A percentile compares a stretch with the other conserved stretches of the same genome.
These are phyloP conservation scores for Nasturtium officinale DNA, from an alignment of 345 rosid genomes.

Conservation along the genomic window DNA sequence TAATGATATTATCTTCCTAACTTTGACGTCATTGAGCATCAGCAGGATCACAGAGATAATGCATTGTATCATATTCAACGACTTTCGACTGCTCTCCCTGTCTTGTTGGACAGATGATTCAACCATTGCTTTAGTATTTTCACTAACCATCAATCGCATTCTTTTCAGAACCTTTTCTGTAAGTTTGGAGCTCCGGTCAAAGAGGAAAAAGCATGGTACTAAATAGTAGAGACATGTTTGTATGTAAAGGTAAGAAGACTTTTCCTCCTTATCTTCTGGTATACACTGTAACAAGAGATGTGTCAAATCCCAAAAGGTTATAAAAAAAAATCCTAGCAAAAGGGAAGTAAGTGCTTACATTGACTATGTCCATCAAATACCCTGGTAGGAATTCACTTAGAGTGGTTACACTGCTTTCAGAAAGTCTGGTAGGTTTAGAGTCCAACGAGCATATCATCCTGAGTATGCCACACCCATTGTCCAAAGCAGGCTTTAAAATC, in stretches of 20 bases:
- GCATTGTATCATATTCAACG: constrained; percentile 45
- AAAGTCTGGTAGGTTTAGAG: constrained; percentile 69
- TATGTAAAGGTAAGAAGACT: constrained; percentile 27
- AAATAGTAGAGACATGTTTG: constrained; percentile 49
- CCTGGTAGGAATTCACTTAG: constrained; percentile 57
- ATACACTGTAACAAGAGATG: constrained; percentile 52
- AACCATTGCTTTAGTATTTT: constrained; percentile 37
- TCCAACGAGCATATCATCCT: constrained; percentile 64
- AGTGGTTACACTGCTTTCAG: constrained; percentile 55
- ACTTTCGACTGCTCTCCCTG: constrained; percentile 30
- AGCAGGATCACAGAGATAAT: constrained; percentile 56
- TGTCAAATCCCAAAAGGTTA: constrained; percentile 1
- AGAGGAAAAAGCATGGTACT: constrained; percentile 63
- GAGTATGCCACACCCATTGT: constrained; percentile 73
- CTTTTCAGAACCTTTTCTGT: constrained; percentile 48
- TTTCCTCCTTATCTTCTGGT: constrained; percentile 52
- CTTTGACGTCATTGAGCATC: constrained; percentile 59
- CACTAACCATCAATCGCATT: constrained; percentile 49
- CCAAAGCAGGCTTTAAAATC: constrained; percentile 54
- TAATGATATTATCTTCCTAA: constrained; percentile 46
- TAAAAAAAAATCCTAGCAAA: not conserved
- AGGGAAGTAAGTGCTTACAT: constrained; percentile 49
- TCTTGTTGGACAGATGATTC: constrained; percentile 36
- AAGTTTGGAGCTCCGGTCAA: constrained; percentile 60
- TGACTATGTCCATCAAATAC: constrained; percentile 61